Percentiles rank a stretch among this genome's conserved stretches.
Conservation (phyloP, 164 flowering plant species). For the Berberis thunbergii region DNA sequence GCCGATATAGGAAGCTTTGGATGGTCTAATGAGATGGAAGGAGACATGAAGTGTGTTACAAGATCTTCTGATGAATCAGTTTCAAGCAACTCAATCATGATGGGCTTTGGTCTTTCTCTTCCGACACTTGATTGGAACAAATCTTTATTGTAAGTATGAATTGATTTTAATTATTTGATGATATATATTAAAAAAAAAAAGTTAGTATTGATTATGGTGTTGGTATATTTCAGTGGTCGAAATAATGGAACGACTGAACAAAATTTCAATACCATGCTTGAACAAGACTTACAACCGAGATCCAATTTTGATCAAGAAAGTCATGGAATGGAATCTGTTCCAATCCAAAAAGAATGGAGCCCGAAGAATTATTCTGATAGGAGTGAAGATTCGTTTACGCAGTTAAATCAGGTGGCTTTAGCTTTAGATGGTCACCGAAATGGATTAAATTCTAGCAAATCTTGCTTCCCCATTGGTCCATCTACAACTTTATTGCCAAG, state of each 20-base stretch:
- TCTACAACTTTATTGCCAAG: constrained; percentile 37
- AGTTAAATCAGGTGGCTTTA: constrained; percentile 18
- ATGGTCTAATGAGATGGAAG: constrained; percentile 24
- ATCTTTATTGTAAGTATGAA: constrained; percentile 40
- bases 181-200: no score
- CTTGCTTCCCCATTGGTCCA: constrained; percentile 21
- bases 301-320: constrained; percentile 19
- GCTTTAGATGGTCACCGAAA: constrained; percentile 8
- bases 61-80: constrained; percentile 28
- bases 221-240: constrained; percentile 12
- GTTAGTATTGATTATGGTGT: not conserved
- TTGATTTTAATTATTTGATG: not conserved
- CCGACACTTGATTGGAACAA: constrained; percentile 42
- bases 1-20: constrained; percentile 27
- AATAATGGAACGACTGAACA: constrained; percentile 27
- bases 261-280: constrained; percentile 27
- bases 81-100: constrained; percentile 32
- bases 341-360: constrained; percentile 20
- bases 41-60: constrained; percentile 18
- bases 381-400: constrained; percentile 25
- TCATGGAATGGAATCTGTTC: constrained; percentile 15
- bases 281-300: constrained; percentile 28
- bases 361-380: constrained; percentile 17
- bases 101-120: constrained; percentile 40
- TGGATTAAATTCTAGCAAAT: constrained; percentile 7